Conservation (phyloP, 2,329 filamentous ascomycete genomes). For the Penicillium fuscoglaucum region DNA sequence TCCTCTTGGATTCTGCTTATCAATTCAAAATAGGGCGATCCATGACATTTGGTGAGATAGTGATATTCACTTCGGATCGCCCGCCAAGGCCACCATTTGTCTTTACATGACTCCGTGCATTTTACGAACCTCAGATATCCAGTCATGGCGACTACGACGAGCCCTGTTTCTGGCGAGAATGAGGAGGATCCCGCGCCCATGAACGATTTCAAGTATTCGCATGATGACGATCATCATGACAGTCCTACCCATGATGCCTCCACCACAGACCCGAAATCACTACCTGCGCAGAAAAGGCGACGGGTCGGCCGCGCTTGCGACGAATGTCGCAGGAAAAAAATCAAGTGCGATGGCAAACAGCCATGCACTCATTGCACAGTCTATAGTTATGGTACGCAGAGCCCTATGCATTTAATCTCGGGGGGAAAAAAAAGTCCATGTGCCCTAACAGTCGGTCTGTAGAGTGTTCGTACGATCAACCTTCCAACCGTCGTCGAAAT, state of each 20-base stretch:
- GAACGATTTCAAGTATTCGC: constrained; percentile 17
- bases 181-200: constrained; percentile 31
- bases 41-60: constrained; percentile 3
- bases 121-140: constrained; percentile 11
- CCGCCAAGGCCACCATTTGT: constrained; percentile 20
- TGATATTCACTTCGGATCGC: constrained; percentile 15
- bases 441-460: constrained; percentile 18
- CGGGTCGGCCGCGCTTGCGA: constrained; percentile 80
- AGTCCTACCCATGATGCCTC: constrained; percentile 24
- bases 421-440: not conserved
- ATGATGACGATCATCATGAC: constrained; percentile 21
- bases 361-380: constrained; percentile 95
- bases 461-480: constrained; percentile 97
- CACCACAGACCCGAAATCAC: constrained; percentile 30
- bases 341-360: constrained; percentile 83
- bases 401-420: not conserved
- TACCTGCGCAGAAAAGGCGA: constrained; percentile 71
- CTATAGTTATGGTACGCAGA: constrained; percentile 85
- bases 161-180: constrained; percentile 30
- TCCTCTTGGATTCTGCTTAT: not conserved
- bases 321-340: constrained; percentile 81
- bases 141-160: constrained; percentile 31
- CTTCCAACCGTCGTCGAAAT: constrained; percentile 86
- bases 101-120: constrained; percentile 27
- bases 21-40: constrained; percentile 17